phyloP scores from a whole-genome alignment of 805 yeast genomes.

The Jamesozyma lodderae region DNA sequence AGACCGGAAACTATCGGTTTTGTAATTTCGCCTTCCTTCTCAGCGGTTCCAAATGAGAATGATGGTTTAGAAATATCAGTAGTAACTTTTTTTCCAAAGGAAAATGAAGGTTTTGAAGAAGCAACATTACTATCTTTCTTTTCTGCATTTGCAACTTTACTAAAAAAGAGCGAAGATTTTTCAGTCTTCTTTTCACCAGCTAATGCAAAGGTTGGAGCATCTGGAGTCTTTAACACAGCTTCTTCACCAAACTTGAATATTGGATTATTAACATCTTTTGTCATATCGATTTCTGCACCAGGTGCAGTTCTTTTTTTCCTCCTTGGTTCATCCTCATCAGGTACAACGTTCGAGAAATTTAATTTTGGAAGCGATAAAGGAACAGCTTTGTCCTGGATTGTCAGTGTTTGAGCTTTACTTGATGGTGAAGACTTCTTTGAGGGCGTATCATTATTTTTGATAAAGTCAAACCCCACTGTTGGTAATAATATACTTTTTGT shows the following conservation, averaged over 20 bases:
- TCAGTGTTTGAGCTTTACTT: not conserved
- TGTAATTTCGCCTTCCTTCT: not conserved
- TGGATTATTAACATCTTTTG: conserved; percentile 8
- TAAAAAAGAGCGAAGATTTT: no score
- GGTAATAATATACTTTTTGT: conserved; percentile 14
- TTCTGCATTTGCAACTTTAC: no score
- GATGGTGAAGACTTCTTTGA: conserved; percentile 8
- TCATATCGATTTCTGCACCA: conserved; percentile 5
- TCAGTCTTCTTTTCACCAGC: no score
- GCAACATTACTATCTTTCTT: not conserved
- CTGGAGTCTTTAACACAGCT: no score
- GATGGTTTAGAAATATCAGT: conserved; percentile 4
- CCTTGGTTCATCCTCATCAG: conserved; percentile 7
- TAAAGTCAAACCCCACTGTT: conserved; percentile 27
- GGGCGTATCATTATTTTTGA: conserved; percentile 18
- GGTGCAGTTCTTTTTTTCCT: conserved; percentile 6
- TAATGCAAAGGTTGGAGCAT: no score
- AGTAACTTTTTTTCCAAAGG: not conserved
- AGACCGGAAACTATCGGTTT: not conserved
- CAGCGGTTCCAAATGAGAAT: conserved; percentile 3
- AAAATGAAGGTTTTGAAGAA: not conserved
- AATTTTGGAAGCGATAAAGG: not conserved
- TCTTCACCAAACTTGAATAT: conserved; percentile 4
- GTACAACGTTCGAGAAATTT: not conserved
- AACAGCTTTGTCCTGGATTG: not conserved